Evolutionary conservation across 345 rosid species (phyloP), one percentile per base, ranked within the genome.

Genomic region (Fremontodendron californicum): DNA sequence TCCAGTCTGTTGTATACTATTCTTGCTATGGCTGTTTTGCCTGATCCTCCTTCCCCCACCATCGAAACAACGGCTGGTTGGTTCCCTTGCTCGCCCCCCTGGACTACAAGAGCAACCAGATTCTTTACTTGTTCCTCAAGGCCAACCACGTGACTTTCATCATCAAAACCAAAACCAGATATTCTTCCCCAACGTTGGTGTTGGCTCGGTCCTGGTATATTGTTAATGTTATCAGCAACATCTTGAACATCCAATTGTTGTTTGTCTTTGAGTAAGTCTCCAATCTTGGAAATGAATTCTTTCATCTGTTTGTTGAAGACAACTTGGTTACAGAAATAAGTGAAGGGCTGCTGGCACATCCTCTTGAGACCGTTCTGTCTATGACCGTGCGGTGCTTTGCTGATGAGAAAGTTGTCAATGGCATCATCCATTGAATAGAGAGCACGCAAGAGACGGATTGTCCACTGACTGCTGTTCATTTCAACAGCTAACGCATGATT

Each of bases 11-110:
- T 29, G 21, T 15, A 61, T 5, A 61, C 40, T 16, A 2, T 31
- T 61, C 40, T 31, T 31, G 66, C 66, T 12, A 61, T 61, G 40
- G 66, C 66, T 31, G 40, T 29, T 61, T 61, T 61, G 66, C 66
- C 66, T 29, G 66, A 61, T 61, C 66, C 66, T 61, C 39, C 40
- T 40, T 29, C 66, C n/a, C 66, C 66, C 9, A 61, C 66, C 40
- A 61, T 29, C 0, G 40, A 61, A 61, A 61, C 40, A 61, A 61
- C 66, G 5, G 21, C 21, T 15, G 66, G 66, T 61, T 61, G 65
- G 39, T 61, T 61, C 10, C 66, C 9, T 61, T 61, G 40, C 40
- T 61, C 66, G 2, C 21, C 66, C 66, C 39, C 40, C 10, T 31
- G 39, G 39, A 61, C 10, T 15, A 61, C 66, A 31, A 61, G 66